These are phyloP conservation scores for Leucoagaricus sp. DNA, from an alignment of 1,284 basidiomycete genomes.

Conservation along the genomic window DNA sequence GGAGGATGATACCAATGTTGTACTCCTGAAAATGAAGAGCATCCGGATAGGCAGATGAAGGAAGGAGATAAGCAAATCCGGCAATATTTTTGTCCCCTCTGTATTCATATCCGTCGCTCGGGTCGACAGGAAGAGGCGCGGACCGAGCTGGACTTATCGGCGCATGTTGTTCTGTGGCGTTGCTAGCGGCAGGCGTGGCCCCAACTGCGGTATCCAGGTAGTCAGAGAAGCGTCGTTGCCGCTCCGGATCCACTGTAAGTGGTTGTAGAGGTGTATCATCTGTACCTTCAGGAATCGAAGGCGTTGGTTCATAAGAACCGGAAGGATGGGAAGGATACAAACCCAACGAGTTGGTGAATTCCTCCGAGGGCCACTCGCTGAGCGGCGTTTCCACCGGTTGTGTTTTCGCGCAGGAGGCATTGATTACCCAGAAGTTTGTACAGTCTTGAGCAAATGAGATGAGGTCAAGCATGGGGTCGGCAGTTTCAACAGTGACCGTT, in stretches of 20 bases:
- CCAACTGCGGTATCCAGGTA: too few species aligned
- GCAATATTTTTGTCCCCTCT: slow-evolving; percentile 5
- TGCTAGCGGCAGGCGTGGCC: too few species aligned
- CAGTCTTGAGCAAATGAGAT: slow-evolving; percentile 37
- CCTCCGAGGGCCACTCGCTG: slow-evolving; percentile 4
- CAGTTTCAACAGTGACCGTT: slow-evolving; percentile 38
- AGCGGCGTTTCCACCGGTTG: slow-evolving; percentile 10
- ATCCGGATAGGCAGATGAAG: slow-evolving; percentile 26
- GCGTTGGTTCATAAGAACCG: background rate
- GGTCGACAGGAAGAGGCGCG: background rate
- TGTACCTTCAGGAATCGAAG: background rate
- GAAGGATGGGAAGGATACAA: background rate
- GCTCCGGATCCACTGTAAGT: background rate
- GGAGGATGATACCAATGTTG: slow-evolving; percentile 52
- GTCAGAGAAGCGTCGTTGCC: background rate
- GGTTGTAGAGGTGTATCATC: background rate
- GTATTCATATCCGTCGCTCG: background rate
- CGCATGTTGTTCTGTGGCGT: background rate
- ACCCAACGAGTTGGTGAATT: slow-evolving; percentile 6
- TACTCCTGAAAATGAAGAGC: slow-evolving; percentile 42
- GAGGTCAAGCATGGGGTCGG: slow-evolving; percentile 36
- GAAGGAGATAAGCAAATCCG: slow-evolving; percentile 32
- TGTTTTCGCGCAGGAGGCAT: slow-evolving; percentile 12
- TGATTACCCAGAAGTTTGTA: slow-evolving; percentile 42
- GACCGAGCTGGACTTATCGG: background rate